Evolutionary conservation across 352 stramenopile species (phyloP).

Genomic region (Phytophthora meadii): DNA sequence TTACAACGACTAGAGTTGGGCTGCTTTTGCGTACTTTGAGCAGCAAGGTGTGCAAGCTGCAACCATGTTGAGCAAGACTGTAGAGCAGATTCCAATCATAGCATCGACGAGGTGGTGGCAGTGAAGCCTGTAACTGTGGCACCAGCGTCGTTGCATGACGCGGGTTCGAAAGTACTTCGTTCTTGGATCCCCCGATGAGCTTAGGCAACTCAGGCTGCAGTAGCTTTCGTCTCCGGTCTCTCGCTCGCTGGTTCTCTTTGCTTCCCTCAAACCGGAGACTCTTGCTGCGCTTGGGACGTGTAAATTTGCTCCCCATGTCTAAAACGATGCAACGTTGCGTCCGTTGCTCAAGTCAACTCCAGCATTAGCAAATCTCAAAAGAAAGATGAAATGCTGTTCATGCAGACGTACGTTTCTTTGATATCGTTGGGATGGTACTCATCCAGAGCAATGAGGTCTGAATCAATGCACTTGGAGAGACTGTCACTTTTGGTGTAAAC

Average conservation of each 20-base stretch:
- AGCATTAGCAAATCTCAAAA: not conserved
- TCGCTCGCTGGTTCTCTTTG: constrained; percentile 10
- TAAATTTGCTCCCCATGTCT: constrained; percentile 20
- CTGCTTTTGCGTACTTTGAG: constrained; percentile 44
- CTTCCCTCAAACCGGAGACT: constrained; percentile 13
- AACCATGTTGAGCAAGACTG: constrained; percentile 70
- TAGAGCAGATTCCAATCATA: constrained; percentile 79
- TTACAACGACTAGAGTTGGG: constrained; percentile 64
- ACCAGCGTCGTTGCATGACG: constrained; percentile 50
- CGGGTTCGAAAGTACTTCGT: constrained; percentile 44
- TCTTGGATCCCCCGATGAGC: constrained; percentile 53
- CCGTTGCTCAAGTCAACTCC: too few relatives aligned
- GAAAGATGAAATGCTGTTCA: not conserved
- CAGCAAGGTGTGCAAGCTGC: constrained; percentile 69
- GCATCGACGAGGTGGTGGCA: constrained; percentile 53
- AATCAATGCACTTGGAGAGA: constrained; percentile 25
- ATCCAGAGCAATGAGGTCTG: constrained; percentile 13
- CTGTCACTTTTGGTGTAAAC: not conserved
- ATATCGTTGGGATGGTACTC: constrained; percentile 12
- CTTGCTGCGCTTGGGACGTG: constrained; percentile 20
- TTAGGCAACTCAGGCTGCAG: constrained; percentile 42
- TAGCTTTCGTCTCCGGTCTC: constrained; percentile 25
- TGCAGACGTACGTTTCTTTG: constrained; percentile 13
- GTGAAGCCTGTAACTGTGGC: constrained; percentile 62
- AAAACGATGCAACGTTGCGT: not conserved